A percentile compares a stretch with the other conserved stretches of the same genome.
Evolutionary conservation across 2,329 filamentous ascomycete genomes (phyloP).

Genomic region (Fusarium pseudograminearum): DNA sequence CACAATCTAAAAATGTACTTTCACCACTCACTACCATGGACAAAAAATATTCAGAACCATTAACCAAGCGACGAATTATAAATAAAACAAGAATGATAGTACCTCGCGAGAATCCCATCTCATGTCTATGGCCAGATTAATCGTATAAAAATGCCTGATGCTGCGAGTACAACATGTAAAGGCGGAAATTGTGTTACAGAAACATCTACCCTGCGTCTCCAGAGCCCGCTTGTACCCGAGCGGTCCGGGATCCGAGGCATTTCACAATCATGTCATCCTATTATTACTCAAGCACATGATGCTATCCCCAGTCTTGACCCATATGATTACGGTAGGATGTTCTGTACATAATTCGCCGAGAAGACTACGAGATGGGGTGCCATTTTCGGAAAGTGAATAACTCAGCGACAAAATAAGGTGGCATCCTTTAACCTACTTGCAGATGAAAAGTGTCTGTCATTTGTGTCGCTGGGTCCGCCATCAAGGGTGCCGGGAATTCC

Average conservation of each 20-base stretch:
- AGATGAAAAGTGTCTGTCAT: rapidly evolving
- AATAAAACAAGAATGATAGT: rapidly evolving
- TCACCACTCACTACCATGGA: background rate
- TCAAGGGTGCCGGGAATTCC: slow-evolving; percentile 27
- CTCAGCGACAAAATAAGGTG: background rate
- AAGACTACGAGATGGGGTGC: slow-evolving; percentile 15
- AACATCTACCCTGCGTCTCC: background rate
- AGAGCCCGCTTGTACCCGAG: slow-evolving; percentile 12
- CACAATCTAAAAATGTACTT: background rate
- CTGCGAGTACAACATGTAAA: background rate
- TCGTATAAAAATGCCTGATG: background rate
- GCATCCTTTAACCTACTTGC: rapidly evolving
- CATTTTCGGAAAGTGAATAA: background rate
- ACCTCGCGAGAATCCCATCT: rapidly evolving
- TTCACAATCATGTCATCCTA: slow-evolving; percentile 6
- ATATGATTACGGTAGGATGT: background rate
- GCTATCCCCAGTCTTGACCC: slow-evolving; percentile 12
- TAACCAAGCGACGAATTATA: background rate
- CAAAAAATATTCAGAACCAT: rapidly evolving
- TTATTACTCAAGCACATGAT: slow-evolving; percentile 20
- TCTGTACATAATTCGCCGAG: slow-evolving; percentile 32
- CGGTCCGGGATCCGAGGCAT: slow-evolving; percentile 16
- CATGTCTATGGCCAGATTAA: background rate
- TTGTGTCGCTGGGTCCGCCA: background rate
- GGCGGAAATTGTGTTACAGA: background rate